These are phyloP conservation scores for Pontederia crassipes DNA, from an alignment of 176 grass and related monocot species.

Conservation along the genomic window DNA sequence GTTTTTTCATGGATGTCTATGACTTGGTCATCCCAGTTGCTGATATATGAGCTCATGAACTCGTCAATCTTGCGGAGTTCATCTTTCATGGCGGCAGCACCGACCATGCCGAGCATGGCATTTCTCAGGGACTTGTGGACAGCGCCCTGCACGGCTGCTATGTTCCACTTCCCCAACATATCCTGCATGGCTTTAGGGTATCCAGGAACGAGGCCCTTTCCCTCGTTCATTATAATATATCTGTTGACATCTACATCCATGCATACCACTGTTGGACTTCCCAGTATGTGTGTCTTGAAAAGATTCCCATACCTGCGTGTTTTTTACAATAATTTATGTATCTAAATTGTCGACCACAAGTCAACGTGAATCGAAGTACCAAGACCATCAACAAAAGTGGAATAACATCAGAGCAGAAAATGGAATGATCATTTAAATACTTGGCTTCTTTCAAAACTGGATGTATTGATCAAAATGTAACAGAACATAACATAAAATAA, in stretches of 20 bases:
- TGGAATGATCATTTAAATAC: too few relatives aligned
- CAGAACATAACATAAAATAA: too few relatives aligned
- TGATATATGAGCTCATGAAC: slow-evolving; percentile 4
- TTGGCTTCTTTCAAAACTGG: too few relatives aligned
- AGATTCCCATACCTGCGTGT: slow-evolving; percentile 14
- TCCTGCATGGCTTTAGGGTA: slow-evolving; percentile 11
- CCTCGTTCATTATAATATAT: slow-evolving; percentile 13
- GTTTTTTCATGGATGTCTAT: slow-evolving; percentile 19
- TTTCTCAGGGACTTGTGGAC: slow-evolving; percentile 17
- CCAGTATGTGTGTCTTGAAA: slow-evolving; percentile 17
- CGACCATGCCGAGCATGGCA: slow-evolving; percentile 9
- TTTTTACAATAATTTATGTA: not conserved
- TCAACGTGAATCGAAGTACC: too few relatives aligned
- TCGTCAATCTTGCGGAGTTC: slow-evolving; percentile 19
- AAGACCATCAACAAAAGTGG: too few relatives aligned
- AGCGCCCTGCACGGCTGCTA: slow-evolving; percentile 12
- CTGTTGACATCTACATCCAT: slow-evolving; percentile 11
- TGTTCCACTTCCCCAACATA: slow-evolving; percentile 16
- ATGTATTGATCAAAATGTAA: too few relatives aligned
- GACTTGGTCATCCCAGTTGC: slow-evolving; percentile 1
- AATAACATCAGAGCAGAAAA: too few relatives aligned
- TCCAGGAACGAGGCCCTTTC: slow-evolving; percentile 15
- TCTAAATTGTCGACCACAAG: too few relatives aligned
- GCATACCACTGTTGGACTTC: slow-evolving; percentile 14
- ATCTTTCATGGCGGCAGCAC: slow-evolving; percentile 16